Evolutionary conservation across 2,329 filamentous ascomycete species (phyloP).

Genomic region (Byssoonygena ceratinophila): DNA sequence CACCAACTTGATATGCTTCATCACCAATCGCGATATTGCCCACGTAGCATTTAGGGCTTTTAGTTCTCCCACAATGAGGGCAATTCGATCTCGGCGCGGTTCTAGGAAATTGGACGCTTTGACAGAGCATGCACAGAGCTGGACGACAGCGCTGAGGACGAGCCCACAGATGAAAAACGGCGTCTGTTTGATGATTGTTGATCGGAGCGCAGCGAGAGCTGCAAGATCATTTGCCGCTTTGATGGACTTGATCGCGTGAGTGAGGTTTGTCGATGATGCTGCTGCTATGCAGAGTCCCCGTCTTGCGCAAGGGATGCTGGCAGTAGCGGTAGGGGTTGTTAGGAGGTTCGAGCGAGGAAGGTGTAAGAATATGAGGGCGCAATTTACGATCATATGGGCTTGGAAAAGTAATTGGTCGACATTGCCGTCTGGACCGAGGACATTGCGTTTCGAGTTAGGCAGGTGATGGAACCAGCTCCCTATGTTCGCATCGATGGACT

Average conservation of each 20-base stretch:
- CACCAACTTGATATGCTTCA: constrained; percentile 63
- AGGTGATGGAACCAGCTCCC: constrained; percentile 72
- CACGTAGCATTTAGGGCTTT: constrained; percentile 59
- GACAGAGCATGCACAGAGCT: constrained; percentile 65
- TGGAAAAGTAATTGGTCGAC: constrained; percentile 89
- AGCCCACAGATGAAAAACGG: constrained; percentile 77
- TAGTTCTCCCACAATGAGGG: constrained; percentile 66
- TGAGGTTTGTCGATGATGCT: constrained; percentile 33
- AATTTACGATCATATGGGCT: constrained; percentile 65
- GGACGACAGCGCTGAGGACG: constrained; percentile 67
- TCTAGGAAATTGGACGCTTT: constrained; percentile 49
- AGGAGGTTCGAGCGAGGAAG: constrained; percentile 64
- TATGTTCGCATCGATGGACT: constrained; percentile 48
- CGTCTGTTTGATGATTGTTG: constrained; percentile 58
- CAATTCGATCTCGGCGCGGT: constrained; percentile 55
- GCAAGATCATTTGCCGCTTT: constrained; percentile 68
- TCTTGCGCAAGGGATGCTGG: constrained; percentile 41
- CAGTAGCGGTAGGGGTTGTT: constrained; percentile 42
- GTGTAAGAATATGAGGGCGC: constrained; percentile 60
- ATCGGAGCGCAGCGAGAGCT: constrained; percentile 53
- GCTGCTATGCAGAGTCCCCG: constrained; percentile 31
- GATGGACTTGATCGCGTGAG: constrained; percentile 69
- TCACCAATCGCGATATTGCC: constrained; percentile 59
- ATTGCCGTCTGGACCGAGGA: constrained; percentile 57
- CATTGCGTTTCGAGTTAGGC: constrained; percentile 58